A percentile compares a stretch with the other conserved stretches of the same genome.
These are phyloP conservation scores for Diutina pseudorugosa DNA, from an alignment of 1,139 yeast species.

Conservation along the genomic window DNA sequence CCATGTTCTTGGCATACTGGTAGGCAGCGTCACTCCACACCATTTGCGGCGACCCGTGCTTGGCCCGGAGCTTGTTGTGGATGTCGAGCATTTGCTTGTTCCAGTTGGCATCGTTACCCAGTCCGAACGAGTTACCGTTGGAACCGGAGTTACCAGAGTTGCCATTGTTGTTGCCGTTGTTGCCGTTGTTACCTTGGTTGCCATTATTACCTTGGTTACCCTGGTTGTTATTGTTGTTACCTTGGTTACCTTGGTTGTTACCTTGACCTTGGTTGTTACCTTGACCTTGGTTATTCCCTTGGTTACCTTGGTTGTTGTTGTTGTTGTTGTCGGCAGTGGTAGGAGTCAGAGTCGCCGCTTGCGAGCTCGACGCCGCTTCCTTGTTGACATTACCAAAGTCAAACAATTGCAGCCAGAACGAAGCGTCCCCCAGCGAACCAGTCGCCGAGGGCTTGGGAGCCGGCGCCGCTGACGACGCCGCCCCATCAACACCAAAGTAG, in stretches of 20 bases:
- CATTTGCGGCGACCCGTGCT: constrained; percentile 13
- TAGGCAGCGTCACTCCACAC: constrained; percentile 13
- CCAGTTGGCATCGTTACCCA: constrained; percentile 13
- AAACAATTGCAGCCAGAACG: constrained; percentile 2
- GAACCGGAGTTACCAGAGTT: neutral
- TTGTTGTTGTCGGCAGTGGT: neutral
- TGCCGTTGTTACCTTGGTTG: neutral
- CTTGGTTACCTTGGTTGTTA: neutral
- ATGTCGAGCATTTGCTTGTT: constrained; percentile 16
- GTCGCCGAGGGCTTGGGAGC: neutral
- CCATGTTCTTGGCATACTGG: constrained; percentile 14
- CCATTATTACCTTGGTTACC: neutral
- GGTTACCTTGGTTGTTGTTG: neutral
- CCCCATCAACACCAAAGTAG: neutral
- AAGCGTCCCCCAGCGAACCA: neutral
- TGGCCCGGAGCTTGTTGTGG: constrained; percentile 15
- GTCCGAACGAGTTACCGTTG: constrained; percentile 10
- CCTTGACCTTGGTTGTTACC: too few species aligned
- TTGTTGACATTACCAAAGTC: neutral
- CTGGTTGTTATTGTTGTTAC: neutral
- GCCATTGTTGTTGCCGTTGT: neutral
- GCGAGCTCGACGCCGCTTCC: neutral
- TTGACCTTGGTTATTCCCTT: too few species aligned
- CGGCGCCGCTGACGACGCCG: neutral
- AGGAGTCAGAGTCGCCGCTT: neutral